These are phyloP conservation scores for Neurospora tetrasperma DNA, from an alignment of 495 filamentous ascomycete species.

Conservation along the genomic window DNA sequence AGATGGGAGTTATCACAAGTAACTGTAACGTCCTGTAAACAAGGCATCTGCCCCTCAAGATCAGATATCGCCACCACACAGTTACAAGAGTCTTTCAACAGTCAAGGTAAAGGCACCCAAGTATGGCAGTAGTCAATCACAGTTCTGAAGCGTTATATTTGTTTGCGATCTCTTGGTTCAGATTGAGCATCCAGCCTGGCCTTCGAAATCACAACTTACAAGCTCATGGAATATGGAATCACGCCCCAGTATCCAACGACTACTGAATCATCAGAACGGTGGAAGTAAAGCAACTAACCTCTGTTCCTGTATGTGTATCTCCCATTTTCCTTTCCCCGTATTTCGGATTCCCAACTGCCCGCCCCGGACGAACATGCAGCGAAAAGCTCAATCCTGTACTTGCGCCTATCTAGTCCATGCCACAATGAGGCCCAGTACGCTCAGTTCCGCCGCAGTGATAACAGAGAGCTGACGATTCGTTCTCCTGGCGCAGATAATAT, in stretches of 20 bases:
- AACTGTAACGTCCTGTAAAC: not conserved
- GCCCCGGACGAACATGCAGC: not conserved
- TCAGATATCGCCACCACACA: not conserved
- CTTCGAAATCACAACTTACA: not conserved
- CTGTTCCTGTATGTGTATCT: not conserved
- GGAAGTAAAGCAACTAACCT: not conserved
- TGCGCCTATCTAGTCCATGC: not conserved
- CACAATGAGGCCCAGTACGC: not conserved
- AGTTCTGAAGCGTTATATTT: not conserved
- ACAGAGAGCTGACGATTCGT: not conserved
- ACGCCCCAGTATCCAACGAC: not conserved
- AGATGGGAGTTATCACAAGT: not conserved
- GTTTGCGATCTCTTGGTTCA: not conserved
- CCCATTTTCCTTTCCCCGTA: not conserved
- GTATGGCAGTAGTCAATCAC: not conserved
- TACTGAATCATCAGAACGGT: not conserved
- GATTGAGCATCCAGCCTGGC: not conserved
- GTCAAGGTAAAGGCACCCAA: not conserved
- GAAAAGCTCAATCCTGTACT: not conserved
- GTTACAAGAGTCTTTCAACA: not conserved
- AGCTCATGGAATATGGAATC: not conserved
- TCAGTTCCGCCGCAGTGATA: not conserved
- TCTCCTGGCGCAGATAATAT: not conserved
- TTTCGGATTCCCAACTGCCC: not conserved
- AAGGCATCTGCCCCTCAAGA: not conserved